Conservation (phyloP, 495 filamentous ascomycete species). For the Platismatia glauca region DNA sequence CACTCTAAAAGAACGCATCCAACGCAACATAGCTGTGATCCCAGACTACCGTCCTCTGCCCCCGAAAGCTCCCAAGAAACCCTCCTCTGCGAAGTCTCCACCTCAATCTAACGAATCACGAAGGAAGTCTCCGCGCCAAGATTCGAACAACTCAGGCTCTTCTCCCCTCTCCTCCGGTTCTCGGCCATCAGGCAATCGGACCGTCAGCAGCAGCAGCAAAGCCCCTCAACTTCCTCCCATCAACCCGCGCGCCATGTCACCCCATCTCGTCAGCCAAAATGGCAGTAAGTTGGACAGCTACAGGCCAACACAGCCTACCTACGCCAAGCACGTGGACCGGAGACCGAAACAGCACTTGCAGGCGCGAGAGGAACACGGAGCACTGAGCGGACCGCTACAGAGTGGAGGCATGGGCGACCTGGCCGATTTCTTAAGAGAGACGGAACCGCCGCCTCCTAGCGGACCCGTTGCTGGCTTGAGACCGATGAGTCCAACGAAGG, state of each 20-base stretch:
- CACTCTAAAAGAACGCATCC: conserved; percentile 15
- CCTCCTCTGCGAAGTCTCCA: conserved; percentile 13
- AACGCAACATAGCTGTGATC: conserved; percentile 33
- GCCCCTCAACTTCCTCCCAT: conserved; percentile 21
- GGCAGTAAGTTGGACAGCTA: conserved; percentile 24
- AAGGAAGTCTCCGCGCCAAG: conserved; percentile 4
- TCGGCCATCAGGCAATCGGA: conserved; percentile 5
- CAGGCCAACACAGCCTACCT: conserved; percentile 28
- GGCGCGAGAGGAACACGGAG: conserved; percentile 31
- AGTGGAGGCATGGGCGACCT: conserved; percentile 56
- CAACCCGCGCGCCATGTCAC: conserved; percentile 15
- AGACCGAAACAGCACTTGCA: conserved; percentile 26
- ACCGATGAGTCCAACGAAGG: conserved; percentile 13
- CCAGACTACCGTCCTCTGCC: conserved; percentile 40
- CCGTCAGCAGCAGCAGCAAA: conserved; percentile 4
- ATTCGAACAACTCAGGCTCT: not conserved
- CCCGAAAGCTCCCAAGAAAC: conserved; percentile 19
- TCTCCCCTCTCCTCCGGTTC: conserved; percentile 1
- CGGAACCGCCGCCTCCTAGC: conserved; percentile 53
- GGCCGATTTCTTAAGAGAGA: conserved; percentile 70
- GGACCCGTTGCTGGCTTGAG: conserved; percentile 11
- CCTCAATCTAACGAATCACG: conserved; percentile 14
- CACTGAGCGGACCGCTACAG: conserved; percentile 21
- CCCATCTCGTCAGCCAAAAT: conserved; percentile 21
- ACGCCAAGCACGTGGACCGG: conserved; percentile 35